Evolutionary conservation across 176 grass and related monocot genomes (phyloP), one percentile per base, ranked within the genome.

Genomic region (Rhynchospora pubera): DNA sequence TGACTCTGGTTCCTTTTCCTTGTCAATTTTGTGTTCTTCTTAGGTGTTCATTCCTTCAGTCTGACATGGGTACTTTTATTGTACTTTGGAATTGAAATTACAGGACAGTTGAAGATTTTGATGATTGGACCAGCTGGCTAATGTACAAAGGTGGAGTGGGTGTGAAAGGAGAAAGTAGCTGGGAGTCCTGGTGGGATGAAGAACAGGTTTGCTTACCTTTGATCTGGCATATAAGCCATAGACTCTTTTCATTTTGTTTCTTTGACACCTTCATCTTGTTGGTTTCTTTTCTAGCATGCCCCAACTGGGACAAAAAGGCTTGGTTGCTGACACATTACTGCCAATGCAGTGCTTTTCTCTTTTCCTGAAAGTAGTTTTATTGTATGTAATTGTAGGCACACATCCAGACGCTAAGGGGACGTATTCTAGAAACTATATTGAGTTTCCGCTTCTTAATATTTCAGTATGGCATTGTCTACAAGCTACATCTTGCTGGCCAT

Each of bases 151-250:
- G 95, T 32, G 95, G 95, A 81, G 92, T 92, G 84, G 92, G 95
- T 63, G 92, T 98, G n/a, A 98, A 91, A 86, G 95, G 95, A 6
- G 90, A 93, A 62, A 78, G 83, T 60, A 98, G 95, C 67, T 98
- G 95, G 95, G 95, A 98, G 85, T 93, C 92, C 24, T 98, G 95
- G 95, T 98, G 95, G 95, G 87, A 91, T 10, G 95, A 93, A 75
- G 95, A 98, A 81, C 95, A 93, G 87, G 95, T 98, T 47, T 83
- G 55, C 21, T 78, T 43, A 13, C 16, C 34, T 7, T 71, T 12
- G 56, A 13, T 80, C 78, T 63, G 47, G 58, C 71, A 43, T 77
- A 74, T 85, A 52, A 52, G 16, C 24, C 83, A 83, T 39, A 79
- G 55, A 48, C 61, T 8, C 71, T 10, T 81, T 12, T 24, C 13